Evolutionary conservation across 768 basidiomycete species (phyloP).

Genomic region (Tulasnella sp.): DNA sequence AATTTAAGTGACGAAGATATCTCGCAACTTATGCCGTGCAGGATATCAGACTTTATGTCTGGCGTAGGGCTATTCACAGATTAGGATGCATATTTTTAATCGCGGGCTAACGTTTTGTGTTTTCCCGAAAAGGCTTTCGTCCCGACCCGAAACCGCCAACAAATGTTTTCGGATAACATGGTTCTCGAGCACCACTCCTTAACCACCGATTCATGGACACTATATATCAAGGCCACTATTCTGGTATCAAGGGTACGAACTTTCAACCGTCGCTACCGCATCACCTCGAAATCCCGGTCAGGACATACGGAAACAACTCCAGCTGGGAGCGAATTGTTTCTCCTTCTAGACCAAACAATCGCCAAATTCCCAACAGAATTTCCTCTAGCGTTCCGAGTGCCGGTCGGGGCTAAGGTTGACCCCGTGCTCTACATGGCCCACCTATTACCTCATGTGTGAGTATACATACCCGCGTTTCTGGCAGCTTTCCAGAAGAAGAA

Average conservation of each 20-base stretch:
- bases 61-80: too few species aligned
- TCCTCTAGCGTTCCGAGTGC: conserved; percentile 12
- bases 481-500: background rate
- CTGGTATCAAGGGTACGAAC: conserved; percentile 46
- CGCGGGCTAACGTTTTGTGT: background rate
- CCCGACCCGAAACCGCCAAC: conserved; percentile 45
- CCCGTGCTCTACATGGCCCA: conserved; percentile 14
- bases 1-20: conserved; percentile 14
- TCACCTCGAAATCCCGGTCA: background rate
- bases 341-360: background rate
- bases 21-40: conserved; percentile 21
- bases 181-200: conserved; percentile 56
- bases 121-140: background rate
- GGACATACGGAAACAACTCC: conserved; percentile 33
- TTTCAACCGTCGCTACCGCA: conserved; percentile 10
- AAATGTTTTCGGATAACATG: conserved; percentile 59
- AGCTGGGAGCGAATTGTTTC: conserved; percentile 6
- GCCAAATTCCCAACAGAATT: conserved; percentile 3
- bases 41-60: background rate
- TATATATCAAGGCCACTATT: conserved; percentile 67
- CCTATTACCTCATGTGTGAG: conserved; percentile 13
- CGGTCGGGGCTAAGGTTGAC: conserved; percentile 10
- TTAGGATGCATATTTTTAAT: background rate
- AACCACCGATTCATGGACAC: conserved; percentile 63
- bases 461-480: background rate